Base-by-base conservation (phyloP, 1,284 basidiomycete genomes). In the Boletellus deceptivus region DNA sequence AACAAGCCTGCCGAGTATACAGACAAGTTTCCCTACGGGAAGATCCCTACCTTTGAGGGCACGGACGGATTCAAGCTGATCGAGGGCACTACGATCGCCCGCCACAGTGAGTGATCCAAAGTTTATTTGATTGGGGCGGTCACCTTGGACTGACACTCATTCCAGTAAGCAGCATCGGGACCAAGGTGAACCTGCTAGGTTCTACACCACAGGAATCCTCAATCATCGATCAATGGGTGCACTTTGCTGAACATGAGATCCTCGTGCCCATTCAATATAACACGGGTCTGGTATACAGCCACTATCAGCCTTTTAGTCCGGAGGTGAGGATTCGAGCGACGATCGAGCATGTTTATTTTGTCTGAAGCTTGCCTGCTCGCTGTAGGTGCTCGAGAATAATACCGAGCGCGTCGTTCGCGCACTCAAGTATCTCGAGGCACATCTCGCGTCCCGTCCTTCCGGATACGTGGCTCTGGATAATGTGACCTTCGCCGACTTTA, bases 101-200 rank as follows among this genome's bases (percentile, higher is more conserved):
- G 73, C 54, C 82, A 83, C 69, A 61, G 83, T 84, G 63, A 74
- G 80, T 77, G n/a, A n/a, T n/a, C n/a, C n/a, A n/a, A n/a, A n/a
- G n/a, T n/a, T n/a, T n/a, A n/a, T n/a, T n/a, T n/a, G n/a, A n/a
- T n/a, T n/a, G n/a, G n/a, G n/a, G n/a, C n/a, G n/a, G n/a, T n/a
- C n/a, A n/a, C n/a, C n/a, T 5, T 14, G 11, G 9, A 42, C 35
- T 25, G 10, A 20, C 22, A 11, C 14, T 18, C 8, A 3, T 10
- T 14, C 6, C 7, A 82, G 79, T 82, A 58, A 72, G 76, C 54
- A 63, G 68, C 38, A 65, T 80, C 50, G 75, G 75, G 36, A 69
- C 75, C 59, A 75, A 81, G 67, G 65, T 75, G 43, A 71, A 72
- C 58, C 67, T 83, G 43, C 59, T 79, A 57, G 80, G 81, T 43